Conservation (phyloP, 2,329 filamentous ascomycete genomes). For the Dendryphion nanum region DNA sequence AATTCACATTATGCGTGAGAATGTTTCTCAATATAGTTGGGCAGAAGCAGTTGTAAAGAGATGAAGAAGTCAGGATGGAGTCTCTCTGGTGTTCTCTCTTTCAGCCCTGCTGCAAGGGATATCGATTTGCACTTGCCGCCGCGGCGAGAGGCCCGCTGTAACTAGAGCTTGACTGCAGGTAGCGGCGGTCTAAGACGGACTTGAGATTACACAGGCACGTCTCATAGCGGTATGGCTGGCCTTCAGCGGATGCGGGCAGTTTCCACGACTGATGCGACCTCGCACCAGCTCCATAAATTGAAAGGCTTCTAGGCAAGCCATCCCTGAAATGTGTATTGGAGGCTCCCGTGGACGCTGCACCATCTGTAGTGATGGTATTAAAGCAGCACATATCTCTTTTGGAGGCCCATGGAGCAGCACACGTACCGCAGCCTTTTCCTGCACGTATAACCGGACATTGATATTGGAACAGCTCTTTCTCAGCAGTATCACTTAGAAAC, state of each 20-base stretch:
- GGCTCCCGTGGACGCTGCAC: conserved; percentile 18
- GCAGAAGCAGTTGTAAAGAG: too few species aligned
- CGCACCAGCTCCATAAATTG: conserved; percentile 22
- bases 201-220: conserved; percentile 21
- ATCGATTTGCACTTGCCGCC: conserved; percentile 19
- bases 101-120: conserved; percentile 39
- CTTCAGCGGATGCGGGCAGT: conserved; percentile 22
- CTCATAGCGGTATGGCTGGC: conserved; percentile 28
- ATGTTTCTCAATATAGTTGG: too few species aligned
- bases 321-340: conserved; percentile 29
- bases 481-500: too few species aligned
- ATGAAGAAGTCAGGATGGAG: too few species aligned
- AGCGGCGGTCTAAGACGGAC: conserved; percentile 21
- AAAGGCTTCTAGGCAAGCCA: conserved; percentile 17
- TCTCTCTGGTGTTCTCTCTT: conserved; percentile 7
- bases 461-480: conserved; percentile 35
- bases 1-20: too few species aligned
- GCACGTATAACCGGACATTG: conserved; percentile 25
- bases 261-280: conserved; percentile 31
- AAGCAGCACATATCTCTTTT: conserved; percentile 26
- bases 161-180: conserved; percentile 22
- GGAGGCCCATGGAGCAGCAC: conserved; percentile 17
- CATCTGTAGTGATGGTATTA: conserved; percentile 25
- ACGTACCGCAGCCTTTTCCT: conserved; percentile 21
- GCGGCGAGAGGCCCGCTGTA: conserved; percentile 17